Evolutionary conservation across 257 asterid genomes (phyloP).

Genomic region (Jaltomata sinuosa): DNA sequence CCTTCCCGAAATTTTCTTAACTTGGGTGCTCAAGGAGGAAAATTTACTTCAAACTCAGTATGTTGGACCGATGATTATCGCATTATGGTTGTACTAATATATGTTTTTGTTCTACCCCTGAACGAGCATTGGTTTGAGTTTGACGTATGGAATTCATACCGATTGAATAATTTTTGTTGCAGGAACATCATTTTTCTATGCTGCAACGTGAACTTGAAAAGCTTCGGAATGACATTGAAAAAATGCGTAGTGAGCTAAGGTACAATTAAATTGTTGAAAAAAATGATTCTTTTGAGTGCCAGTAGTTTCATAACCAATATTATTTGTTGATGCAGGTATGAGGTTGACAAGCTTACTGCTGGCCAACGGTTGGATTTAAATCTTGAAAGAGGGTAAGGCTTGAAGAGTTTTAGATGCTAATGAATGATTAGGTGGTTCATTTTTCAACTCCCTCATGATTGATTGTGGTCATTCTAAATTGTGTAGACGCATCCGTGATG

Average conservation of each 20-base stretch:
- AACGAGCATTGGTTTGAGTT: background rate
- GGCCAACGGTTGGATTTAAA: slow-evolving; percentile 63
- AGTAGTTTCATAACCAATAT: background rate
- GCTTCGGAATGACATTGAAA: slow-evolving; percentile 51
- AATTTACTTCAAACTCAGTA: background rate
- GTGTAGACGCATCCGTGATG: slow-evolving; percentile 43
- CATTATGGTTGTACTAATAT: background rate
- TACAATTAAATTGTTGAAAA: background rate
- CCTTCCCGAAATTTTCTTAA: background rate
- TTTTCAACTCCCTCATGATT: background rate
- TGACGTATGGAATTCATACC: background rate
- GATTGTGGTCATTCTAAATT: background rate
- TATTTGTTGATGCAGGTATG: slow-evolving; percentile 30
- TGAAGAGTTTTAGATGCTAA: background rate
- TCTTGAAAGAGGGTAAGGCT: slow-evolving; percentile 51
- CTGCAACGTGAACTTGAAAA: slow-evolving; percentile 57
- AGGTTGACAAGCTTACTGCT: slow-evolving; percentile 50
- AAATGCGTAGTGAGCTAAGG: slow-evolving; percentile 63
- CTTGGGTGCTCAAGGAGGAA: background rate
- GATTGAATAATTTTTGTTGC: background rate
- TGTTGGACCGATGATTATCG: background rate
- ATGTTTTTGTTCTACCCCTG: background rate
- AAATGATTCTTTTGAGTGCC: background rate
- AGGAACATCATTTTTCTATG: slow-evolving; percentile 64
- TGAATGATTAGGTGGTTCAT: background rate